These are phyloP conservation scores for Annulohypoxylon truncatum DNA, from an alignment of 2,329 filamentous ascomycete species.

Conservation along the genomic window DNA sequence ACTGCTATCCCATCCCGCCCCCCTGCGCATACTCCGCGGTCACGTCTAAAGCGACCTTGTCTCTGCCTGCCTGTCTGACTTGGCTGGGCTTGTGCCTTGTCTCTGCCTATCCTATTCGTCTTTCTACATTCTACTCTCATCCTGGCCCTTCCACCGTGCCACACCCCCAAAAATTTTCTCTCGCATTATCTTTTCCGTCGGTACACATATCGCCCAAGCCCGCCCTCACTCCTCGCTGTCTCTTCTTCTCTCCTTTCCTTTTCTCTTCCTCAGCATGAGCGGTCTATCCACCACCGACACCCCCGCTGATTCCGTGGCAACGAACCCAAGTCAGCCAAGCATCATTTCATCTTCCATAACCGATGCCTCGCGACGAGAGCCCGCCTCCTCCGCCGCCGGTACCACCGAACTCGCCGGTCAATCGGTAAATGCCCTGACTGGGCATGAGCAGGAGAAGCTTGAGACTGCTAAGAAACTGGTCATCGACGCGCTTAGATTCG, in stretches of 20 bases:
- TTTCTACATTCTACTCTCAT: constrained; percentile 45
- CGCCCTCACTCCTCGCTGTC: constrained; percentile 44
- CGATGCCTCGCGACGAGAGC: constrained; percentile 73
- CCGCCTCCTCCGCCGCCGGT: constrained; percentile 70
- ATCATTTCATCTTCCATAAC: constrained; percentile 52
- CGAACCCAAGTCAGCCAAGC: constrained; percentile 49
- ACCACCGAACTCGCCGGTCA: constrained; percentile 74
- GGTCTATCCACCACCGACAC: constrained; percentile 50
- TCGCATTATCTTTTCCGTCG: constrained; percentile 46
- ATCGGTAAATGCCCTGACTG: constrained; percentile 64
- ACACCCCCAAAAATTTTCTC: constrained; percentile 50
- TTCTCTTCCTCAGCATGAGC: constrained; percentile 53
- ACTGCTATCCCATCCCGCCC: constrained; percentile 40
- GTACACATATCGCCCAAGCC: constrained; percentile 47
- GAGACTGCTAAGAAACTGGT: constrained; percentile 59
- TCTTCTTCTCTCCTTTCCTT: constrained; percentile 45
- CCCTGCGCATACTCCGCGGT: constrained; percentile 47
- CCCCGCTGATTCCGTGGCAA: constrained; percentile 52
- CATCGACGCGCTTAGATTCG: constrained; percentile 80
- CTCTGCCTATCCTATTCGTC: constrained; percentile 42
- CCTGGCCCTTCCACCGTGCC: constrained; percentile 47
- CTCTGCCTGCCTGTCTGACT: constrained; percentile 46
- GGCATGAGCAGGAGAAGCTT: constrained; percentile 48
- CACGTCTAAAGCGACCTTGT: constrained; percentile 48
- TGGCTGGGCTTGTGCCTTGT: constrained; percentile 48